Base-by-base conservation (phyloP, 768 basidiomycete genomes). In the Collybia sp. region DNA sequence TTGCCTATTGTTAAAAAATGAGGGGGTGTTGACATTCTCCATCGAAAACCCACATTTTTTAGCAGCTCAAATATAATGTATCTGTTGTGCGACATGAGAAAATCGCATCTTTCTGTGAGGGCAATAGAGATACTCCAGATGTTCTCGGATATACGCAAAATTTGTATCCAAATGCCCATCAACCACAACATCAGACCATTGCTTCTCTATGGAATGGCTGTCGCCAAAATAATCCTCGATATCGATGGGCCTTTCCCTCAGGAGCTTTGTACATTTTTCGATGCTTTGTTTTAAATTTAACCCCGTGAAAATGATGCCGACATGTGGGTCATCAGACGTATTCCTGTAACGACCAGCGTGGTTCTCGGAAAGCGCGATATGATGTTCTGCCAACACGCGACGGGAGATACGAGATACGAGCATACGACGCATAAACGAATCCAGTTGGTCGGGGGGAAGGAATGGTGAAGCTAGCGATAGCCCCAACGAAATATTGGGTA, bases 341-440 rank as follows among this genome's bases (percentile, higher is more conserved):
- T 75, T 58, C 5, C 60, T 52, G 15, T 62, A 54, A 37, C 59
- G 60, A 39, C 73, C 65, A 51, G 61, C 63, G 47, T 80, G 70
- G 19, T 74, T 76, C 46, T 78, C 73, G 6, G 90, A 86, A 5
- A 95, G 71, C 1, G 89, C 86, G 44, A 93, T 79, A 54, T 95
- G 92, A 53, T 95, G 92, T 59, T 93, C 89, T 3, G 82, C 88
- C 17, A 95, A 75, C 30, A 95, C 93, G 30, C 92, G 82, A 16
- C 92, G 77, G 11, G 91, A 93, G 61, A 93, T 93, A 44, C 92
- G 78, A 2, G 92, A 93, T 41, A 91, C 78, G 9, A 95, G 76
- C 92, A 95, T 95, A 17, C 91, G 81, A 17, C 83, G 79, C 85
- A 93, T 90, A 62, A 93, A 91, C 2, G 87, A 75, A 61, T 93